phyloP scores from a whole-genome alignment of 2,329 filamentous ascomycete genomes.

The Hypoxylon sp. region DNA sequence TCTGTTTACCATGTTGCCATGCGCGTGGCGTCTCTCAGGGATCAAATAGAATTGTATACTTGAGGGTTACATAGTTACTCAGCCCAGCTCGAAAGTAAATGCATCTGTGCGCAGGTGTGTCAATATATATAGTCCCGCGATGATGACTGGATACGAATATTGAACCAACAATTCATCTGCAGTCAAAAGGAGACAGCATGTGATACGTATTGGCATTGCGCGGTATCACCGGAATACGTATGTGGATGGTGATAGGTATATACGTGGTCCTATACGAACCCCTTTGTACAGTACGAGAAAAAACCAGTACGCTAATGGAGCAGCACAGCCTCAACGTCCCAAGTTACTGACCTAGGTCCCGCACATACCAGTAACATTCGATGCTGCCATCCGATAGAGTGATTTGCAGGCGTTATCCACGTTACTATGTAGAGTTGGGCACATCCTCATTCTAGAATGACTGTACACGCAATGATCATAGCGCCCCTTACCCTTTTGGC shows the following conservation, averaged over 20 bases:
- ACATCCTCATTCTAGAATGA: conserved; percentile 45
- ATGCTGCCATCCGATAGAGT: conserved; percentile 35
- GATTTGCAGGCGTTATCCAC: conserved; percentile 28
- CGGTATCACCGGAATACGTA: conserved; percentile 24
- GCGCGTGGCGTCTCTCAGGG: conserved; percentile 21
- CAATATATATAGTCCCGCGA: conserved; percentile 31
- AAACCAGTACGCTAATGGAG: conserved; percentile 17
- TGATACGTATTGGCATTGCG: conserved; percentile 29
- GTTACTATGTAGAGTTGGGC: conserved; percentile 24
- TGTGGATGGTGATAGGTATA: conserved; percentile 14
- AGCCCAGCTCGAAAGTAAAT: conserved; percentile 25
- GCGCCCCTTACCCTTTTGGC: conserved; percentile 34
- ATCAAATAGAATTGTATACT: conserved; percentile 27
- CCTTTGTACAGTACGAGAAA: conserved; percentile 36
- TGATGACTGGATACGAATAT: conserved; percentile 35
- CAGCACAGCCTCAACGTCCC: conserved; percentile 43
- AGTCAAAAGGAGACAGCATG: conserved; percentile 37
- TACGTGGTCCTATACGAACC: conserved; percentile 20
- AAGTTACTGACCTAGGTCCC: conserved; percentile 34
- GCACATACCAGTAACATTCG: conserved; percentile 36
- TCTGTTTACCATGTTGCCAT: background rate
- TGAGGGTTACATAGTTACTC: conserved; percentile 20
- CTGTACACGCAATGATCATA: conserved; percentile 36
- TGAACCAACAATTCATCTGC: conserved; percentile 35
- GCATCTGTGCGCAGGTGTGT: conserved; percentile 25